Evolutionary conservation across 1,284 basidiomycete genomes (phyloP).

Genomic region (Trichosporon sp.): DNA sequence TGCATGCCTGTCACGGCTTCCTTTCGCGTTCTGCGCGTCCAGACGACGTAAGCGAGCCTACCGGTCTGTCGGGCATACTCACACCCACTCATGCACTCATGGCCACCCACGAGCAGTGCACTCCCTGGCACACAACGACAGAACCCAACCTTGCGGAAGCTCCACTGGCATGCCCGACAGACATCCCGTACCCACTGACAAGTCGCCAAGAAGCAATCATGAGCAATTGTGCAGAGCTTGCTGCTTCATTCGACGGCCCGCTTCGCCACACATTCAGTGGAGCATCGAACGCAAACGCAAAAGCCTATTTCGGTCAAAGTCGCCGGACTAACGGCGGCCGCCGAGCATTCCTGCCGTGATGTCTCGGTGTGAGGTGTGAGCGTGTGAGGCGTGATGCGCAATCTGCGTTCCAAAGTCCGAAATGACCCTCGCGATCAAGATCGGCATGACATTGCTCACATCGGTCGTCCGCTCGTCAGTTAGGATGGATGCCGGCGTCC

Average conservation of each 20-base stretch:
- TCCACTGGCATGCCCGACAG: not conserved
- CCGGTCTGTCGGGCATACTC: not conserved
- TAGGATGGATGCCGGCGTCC: not conserved
- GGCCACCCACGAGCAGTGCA: not conserved
- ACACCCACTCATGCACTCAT: not conserved
- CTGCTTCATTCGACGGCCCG: no score
- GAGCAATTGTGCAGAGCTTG: slow-evolving; percentile 8
- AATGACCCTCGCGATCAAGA: not conserved
- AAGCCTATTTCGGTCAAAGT: not conserved
- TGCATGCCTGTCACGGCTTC: not conserved
- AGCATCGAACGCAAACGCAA: not conserved
- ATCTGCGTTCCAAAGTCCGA: not conserved
- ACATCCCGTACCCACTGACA: no score
- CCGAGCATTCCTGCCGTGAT: not conserved
- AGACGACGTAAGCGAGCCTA: not conserved
- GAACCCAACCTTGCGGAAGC: not conserved
- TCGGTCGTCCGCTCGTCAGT: not conserved
- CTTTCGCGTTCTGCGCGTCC: not conserved
- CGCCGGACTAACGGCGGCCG: slow-evolving; percentile 1
- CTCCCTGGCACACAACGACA: not conserved
- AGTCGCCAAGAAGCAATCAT: not conserved
- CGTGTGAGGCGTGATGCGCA: not conserved
- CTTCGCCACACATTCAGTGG: slow-evolving; percentile 12
- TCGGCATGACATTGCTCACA: not conserved
- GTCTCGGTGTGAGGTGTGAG: not conserved